Conservation (phyloP, 73 alveolate genomes). For the Paramecium sexaurelia region DNA sequence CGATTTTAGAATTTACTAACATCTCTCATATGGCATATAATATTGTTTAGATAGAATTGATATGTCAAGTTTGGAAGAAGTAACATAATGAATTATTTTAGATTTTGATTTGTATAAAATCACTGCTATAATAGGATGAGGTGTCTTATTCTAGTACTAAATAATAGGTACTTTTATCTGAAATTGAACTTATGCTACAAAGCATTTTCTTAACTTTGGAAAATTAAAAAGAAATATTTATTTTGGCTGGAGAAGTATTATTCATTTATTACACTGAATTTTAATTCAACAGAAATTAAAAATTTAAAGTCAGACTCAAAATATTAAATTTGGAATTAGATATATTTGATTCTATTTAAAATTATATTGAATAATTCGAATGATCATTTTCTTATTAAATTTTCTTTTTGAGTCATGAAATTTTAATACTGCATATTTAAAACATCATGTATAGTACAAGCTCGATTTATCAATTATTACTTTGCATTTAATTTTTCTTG, state of each 20-base stretch:
- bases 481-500: background rate
- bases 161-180: background rate
- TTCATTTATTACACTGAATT: background rate
- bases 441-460: slow-evolving; percentile 42
- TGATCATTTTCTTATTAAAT: slow-evolving; percentile 12
- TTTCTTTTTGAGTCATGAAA: slow-evolving; percentile 38
- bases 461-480: background rate
- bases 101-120: background rate
- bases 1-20: background rate
- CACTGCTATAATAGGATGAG: background rate
- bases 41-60: background rate
- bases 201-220: background rate
- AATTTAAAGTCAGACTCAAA: background rate
- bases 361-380: background rate
- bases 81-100: background rate
- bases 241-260: background rate
- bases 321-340: background rate
- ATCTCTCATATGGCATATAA: background rate
- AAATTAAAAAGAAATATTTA: background rate
- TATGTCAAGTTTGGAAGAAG: background rate
- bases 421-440: background rate
- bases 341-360: background rate
- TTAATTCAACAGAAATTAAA: background rate
- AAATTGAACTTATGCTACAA: background rate
- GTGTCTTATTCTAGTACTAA: background rate